Base-by-base conservation (phyloP, 192 early-diverging fungal genomes). In the Rhizophlyctis rosea region DNA sequence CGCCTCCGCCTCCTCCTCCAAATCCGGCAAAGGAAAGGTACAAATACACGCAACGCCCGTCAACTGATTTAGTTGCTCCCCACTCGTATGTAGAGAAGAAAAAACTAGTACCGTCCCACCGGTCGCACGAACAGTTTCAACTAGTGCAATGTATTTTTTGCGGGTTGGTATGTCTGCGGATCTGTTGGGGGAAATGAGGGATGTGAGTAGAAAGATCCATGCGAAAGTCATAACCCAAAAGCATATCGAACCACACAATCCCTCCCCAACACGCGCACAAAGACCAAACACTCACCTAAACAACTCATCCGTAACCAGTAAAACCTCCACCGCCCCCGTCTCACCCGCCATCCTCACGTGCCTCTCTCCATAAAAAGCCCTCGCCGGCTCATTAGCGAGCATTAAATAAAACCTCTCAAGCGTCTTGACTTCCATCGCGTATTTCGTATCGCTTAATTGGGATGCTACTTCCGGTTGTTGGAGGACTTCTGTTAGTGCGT, bases 11-110 rank as follows among this genome's bases (percentile, higher is more conserved):
- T 57, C 50, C 30, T 69, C 68, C 47, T 69, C 68, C 18, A 69
- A 54, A 48, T 94, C 87, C 25, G 88, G 90, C 49, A 99, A 62
- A n/a, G 94, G 91, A 57, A 95, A 99, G 54, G 84, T 89, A 36
- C 96, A 75, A 48, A 95, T 91, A 3, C 93, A 92, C 9, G 97
- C 97, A 4, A 99, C 90, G 27, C 97, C 97, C 21, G 94, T 88
- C 35, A 99, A 74, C 75, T 96, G 93, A 64, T 85, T 87, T 14
- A 99, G 79, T 72, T 96, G 92, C 76, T 99, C 97, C 57, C 97
- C 97, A 0, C 92, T 92, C 0, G 92, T 90, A 67, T 99, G 97
- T 55, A 96, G 69, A 57, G 90, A 90, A 16, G 94, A 96, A 67
- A 96, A 95, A 9, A 99, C 81, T 63, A 89, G 79, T 3, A 92